Percentiles rank a stretch among this genome's conserved stretches.
Evolutionary conservation across 2,329 filamentous ascomycete species (phyloP).

Genomic region (Alternaria sp.): DNA sequence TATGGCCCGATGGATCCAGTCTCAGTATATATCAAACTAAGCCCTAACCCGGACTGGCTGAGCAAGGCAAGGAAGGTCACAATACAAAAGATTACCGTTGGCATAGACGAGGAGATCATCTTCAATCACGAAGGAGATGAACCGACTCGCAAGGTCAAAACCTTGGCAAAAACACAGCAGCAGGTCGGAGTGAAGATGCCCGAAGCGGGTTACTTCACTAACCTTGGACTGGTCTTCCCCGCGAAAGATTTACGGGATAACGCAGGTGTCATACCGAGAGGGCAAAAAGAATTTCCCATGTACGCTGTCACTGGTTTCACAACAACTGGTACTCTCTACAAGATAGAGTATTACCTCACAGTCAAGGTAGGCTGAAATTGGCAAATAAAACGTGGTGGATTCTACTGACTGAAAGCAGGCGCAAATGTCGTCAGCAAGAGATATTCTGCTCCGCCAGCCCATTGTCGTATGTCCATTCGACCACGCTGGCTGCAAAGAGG

Average conservation of each 20-base stretch:
- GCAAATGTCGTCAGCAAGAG: constrained; percentile 83
- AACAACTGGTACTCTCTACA: constrained; percentile 92
- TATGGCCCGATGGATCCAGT: constrained; percentile 96
- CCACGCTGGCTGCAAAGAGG: constrained; percentile 93
- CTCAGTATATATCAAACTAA: constrained; percentile 92
- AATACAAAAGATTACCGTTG: constrained; percentile 91
- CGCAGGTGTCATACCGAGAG: constrained; percentile 85
- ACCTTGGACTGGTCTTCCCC: constrained; percentile 89
- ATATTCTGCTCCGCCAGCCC: constrained; percentile 87
- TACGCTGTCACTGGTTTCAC: constrained; percentile 92
- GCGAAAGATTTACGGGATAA: constrained; percentile 85
- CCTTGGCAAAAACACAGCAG: constrained; percentile 83
- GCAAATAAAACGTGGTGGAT: neutral
- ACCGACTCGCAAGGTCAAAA: constrained; percentile 87
- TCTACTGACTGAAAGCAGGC: constrained; percentile 65
- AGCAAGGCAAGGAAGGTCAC: constrained; percentile 89
- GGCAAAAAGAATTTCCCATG: constrained; percentile 85
- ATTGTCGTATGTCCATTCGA: constrained; percentile 97
- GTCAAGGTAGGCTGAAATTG: constrained; percentile 75
- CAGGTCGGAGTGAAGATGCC: constrained; percentile 83
- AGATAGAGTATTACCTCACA: constrained; percentile 95
- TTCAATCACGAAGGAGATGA: constrained; percentile 98
- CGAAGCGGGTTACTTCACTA: constrained; percentile 90
- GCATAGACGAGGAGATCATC: constrained; percentile 97
- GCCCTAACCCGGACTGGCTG: constrained; percentile 91